Conservation (phyloP, 2,329 filamentous ascomycete species). For the Rugonectria rugulosa region DNA sequence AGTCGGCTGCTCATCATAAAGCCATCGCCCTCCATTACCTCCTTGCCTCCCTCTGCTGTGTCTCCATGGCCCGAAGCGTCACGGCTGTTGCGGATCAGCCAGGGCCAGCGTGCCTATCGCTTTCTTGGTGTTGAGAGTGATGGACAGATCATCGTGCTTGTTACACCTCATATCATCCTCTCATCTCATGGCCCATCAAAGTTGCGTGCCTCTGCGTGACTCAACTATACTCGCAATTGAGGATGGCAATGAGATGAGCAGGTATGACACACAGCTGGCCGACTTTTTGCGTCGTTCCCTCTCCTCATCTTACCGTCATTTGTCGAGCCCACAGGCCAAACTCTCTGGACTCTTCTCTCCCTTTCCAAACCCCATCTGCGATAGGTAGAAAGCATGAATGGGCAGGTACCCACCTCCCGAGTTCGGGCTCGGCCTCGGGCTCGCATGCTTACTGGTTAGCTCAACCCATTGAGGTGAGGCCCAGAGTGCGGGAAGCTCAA, state of each 20-base stretch:
- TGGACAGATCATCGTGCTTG: constrained; percentile 17
- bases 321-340: constrained; percentile 14
- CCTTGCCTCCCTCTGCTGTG: constrained; percentile 13
- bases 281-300: constrained; percentile 8
- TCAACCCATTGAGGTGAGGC: background rate
- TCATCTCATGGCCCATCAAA: constrained; percentile 5
- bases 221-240: background rate
- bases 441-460: constrained; percentile 5
- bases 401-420: constrained; percentile 13
- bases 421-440: constrained; percentile 13
- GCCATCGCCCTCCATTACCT: constrained; percentile 6
- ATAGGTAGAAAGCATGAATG: constrained; percentile 15
- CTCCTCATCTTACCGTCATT: constrained; percentile 16
- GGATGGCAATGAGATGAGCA: background rate
- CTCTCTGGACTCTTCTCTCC: constrained; percentile 17
- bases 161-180: background rate
- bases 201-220: constrained; percentile 1
- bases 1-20: constrained; percentile 36
- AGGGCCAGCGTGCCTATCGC: constrained; percentile 18
- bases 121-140: constrained; percentile 11
- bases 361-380: constrained; percentile 14
- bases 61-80: constrained; percentile 8
- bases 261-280: background rate
- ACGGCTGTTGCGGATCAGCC: constrained; percentile 15
- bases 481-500: background rate